Conservation (phyloP, 2,329 filamentous ascomycete species). For the Cladosporium oxysporum region DNA sequence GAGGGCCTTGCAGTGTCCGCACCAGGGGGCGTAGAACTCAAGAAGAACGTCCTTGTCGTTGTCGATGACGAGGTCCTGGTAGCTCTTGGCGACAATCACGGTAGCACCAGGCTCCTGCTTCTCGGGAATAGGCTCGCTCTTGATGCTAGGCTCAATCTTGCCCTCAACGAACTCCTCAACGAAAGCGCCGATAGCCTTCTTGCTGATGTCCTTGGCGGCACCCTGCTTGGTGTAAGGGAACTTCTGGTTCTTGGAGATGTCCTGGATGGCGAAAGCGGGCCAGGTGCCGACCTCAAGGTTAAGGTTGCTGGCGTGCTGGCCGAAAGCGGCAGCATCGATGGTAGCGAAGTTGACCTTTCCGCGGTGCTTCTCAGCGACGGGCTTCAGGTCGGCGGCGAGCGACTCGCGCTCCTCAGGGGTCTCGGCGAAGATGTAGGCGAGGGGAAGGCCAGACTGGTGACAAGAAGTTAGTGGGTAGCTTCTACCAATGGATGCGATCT, state of each 20-base stretch:
- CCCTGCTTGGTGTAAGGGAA: conserved; percentile 72
- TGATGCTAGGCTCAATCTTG: conserved; percentile 94
- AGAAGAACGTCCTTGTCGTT: conserved; percentile 95
- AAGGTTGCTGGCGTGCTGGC: conserved; percentile 92
- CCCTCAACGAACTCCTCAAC: conserved; percentile 81
- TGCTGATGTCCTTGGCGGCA: conserved; percentile 75
- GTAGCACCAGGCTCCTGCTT: conserved; percentile 86
- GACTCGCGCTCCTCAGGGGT: conserved; percentile 83
- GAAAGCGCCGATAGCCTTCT: conserved; percentile 74
- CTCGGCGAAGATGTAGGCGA: conserved; percentile 98
- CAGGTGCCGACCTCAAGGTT: conserved; percentile 96
- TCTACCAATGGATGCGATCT: background rate
- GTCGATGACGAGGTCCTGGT: conserved; percentile 87
- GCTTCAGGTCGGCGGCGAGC: conserved; percentile 75
- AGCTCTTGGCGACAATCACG: conserved; percentile 89
- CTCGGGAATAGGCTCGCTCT: conserved; percentile 96
- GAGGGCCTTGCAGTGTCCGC: conserved; percentile 69
- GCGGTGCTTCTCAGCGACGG: conserved; percentile 87
- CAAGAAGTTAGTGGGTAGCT: background rate
- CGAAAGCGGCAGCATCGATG: conserved; percentile 92
- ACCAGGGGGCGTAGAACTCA: conserved; percentile 95
- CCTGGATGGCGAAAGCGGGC: conserved; percentile 97
- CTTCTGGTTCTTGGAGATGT: conserved; percentile 93
- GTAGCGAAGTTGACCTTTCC: conserved; percentile 97
- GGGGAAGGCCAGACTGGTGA: conserved; percentile 74